Evolutionary conservation across 306 rosid species (phyloP), one percentile per base, ranked within the genome.

Genomic region (Cicer cuneatum): DNA sequence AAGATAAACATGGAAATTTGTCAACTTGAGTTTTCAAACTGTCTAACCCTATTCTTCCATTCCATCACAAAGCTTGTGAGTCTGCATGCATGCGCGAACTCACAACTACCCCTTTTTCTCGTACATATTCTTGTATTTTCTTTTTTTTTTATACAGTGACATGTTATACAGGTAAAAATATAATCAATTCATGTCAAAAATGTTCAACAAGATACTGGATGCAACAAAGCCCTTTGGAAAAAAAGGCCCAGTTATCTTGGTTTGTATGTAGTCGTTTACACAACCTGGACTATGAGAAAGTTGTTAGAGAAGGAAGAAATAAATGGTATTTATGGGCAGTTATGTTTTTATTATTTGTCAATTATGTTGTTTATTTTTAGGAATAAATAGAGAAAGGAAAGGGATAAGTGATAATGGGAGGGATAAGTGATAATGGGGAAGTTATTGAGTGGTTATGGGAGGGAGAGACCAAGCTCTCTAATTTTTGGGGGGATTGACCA

Each of bases 141-240:
- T 24, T 19, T 71, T 40, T 51, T 48, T 72, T 14, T 43, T 41
- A 8, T 42, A 35, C 11, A n/a, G 8, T 64, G 54, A 62, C 45
- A 51, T 63, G 11, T 52, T 64, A 18, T 65, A 52, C 72, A 49
- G 35, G 79, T 74, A 63, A 64, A 40, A 40, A 13, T 73, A 47
- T 21, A 16, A 74, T 48, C 53, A 63, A 42, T 62, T 73, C 13
- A 11, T 14, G 48, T 29, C 39, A 73, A 45, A 64, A 51, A n/a
- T 60, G 39, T 46, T 46, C 47, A 16, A 53, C 49, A 70, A 35
- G n/a, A n/a, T 35, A 21, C 54, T 13, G 62, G 46, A 69, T 38
- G 19, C 49, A 52, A 18, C 12, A 39, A 18, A 39, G 12, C 38
- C 74, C 48, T 18, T 8, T 48, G 14, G 48, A n/a, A 35, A n/a